Conservation (phyloP, 768 basidiomycete species). For the Holtermanniella nyarrowii region DNA sequence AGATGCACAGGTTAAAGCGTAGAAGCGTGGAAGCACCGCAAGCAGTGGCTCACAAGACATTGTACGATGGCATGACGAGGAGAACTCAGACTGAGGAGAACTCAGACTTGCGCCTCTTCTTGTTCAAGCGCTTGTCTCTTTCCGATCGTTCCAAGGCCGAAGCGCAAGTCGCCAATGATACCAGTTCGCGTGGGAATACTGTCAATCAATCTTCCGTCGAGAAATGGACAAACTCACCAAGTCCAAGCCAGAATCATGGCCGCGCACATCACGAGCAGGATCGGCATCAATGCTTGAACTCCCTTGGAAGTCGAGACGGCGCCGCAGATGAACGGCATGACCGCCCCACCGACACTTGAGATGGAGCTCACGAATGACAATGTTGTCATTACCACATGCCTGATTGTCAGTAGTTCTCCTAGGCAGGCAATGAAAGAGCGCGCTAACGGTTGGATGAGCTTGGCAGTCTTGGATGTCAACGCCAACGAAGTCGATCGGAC, state of each 20-base stretch:
- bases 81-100: no score
- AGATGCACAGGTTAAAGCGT: no score
- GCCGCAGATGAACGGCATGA: background rate
- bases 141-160: background rate
- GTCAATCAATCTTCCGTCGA: no score
- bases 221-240: background rate
- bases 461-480: no score
- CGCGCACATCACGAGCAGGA: background rate
- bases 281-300: background rate
- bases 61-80: no score
- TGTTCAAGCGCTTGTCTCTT: background rate
- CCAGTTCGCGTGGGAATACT: background rate
- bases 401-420: background rate
- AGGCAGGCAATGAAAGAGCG: no score
- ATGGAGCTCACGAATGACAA: background rate
- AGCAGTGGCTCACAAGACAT: no score
- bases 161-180: background rate
- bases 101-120: no score
- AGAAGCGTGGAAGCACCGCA: no score
- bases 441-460: background rate
- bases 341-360: background rate
- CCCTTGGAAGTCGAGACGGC: background rate
- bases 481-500: no score
- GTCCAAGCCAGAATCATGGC: background rate
- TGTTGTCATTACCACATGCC: background rate